Base-by-base conservation (phyloP, 2,329 filamentous ascomycete species). In the Drechslerella dactyloides region DNA sequence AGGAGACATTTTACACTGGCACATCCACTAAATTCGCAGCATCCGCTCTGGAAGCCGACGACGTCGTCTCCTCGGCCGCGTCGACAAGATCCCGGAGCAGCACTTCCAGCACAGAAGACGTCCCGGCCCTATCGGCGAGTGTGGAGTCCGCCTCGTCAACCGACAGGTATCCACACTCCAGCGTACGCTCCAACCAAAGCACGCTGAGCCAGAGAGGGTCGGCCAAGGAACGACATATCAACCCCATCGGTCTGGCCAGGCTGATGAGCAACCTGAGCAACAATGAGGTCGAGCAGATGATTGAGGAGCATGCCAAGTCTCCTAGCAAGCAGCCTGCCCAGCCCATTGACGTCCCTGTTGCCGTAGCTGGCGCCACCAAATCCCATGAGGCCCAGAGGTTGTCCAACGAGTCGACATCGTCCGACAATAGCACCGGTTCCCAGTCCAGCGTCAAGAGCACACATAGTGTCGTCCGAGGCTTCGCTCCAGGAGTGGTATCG, bases 161-260 rank as follows among this genome's bases (percentile, higher is more conserved):
- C 77, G 89, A 90, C 75, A 64, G 66, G 37, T 70, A 70, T 42
- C 48, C 59, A 56, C 89, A 88, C 77, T 83, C 84, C 3, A 82
- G 86, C 73, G 86, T 88, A 75, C 83, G 87, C 75, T 78, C 78
- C 53, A 73, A 75, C 73, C 73, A 75, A 60, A 78, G 84, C 24
- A 80, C 82, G 56, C 80, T 85, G 30, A 84, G 85, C 78, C 88
- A 85, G 79, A 85, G 90, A 70, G 90, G 88, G 78, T 70, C 66
- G 35, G 66, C 58, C n/a, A 57, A 52, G 63, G 90, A 94, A 79
- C 89, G 90, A 77, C 93, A 96, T 81, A 93, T 97, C 75, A 96
- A 92, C n/a, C 91, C 93, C 5, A 86, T 91, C 77, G 90, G 94
- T 76, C 84, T 97, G 30, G 91, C 96, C 80, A 96, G 96, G 82